Percentiles rank a stretch among this genome's conserved stretches.
phyloP scores from a whole-genome alignment of 23 red algal species.

The Gracilaria caudata region DNA sequence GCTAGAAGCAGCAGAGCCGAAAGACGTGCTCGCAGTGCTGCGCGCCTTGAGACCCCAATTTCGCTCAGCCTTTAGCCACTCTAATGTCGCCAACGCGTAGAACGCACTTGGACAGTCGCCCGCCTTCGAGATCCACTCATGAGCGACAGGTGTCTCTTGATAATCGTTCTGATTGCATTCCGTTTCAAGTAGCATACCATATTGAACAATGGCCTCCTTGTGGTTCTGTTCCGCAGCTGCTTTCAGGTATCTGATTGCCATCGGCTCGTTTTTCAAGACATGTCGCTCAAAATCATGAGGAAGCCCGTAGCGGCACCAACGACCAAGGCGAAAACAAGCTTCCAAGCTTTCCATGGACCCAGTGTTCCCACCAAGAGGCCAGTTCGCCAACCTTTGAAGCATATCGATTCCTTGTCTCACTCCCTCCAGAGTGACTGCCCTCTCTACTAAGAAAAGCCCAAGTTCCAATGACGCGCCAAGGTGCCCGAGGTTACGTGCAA shows the following conservation, averaged over 20 bases:
- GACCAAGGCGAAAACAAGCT: slow-evolving; percentile 12
- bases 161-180: background rate
- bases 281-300: slow-evolving; percentile 17
- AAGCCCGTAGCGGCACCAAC: background rate
- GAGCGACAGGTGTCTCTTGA: background rate
- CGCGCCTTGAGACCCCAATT: background rate
- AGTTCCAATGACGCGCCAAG: slow-evolving; percentile 4
- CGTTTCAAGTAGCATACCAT: slow-evolving; percentile 7
- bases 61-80: background rate
- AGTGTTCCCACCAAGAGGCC: slow-evolving; percentile 8
- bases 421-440: background rate
- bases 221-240: background rate
- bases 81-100: background rate
- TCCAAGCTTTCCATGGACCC: slow-evolving; percentile 2
- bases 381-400: background rate
- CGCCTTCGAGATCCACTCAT: slow-evolving; percentile 13
- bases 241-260: background rate
- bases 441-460: slow-evolving; percentile 4
- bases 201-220: slow-evolving; percentile 9
- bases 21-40: background rate
- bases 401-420: slow-evolving; percentile 15
- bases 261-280: background rate
- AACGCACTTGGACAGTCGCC: background rate
- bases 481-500: background rate
- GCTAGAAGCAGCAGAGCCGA: background rate